Evolutionary conservation across 2,329 filamentous ascomycete genomes (phyloP).

Genomic region (Metarhizium album): DNA sequence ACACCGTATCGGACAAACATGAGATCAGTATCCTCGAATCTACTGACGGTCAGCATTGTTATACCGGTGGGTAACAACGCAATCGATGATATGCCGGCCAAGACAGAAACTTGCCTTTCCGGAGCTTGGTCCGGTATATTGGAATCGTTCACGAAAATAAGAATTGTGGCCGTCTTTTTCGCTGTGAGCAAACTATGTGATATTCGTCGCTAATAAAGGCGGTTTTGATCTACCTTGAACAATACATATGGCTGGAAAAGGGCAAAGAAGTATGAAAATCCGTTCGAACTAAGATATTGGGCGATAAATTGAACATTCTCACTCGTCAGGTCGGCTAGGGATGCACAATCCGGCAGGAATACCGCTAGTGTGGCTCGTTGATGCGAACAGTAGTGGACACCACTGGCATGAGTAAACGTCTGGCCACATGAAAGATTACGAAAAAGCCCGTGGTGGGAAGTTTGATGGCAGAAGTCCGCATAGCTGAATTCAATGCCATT

Average conservation of each 20-base stretch:
- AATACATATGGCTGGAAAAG: constrained; percentile 27
- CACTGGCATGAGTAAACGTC: constrained; percentile 9
- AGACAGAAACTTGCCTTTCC: constrained; percentile 22
- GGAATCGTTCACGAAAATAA: constrained; percentile 26
- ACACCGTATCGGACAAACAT: constrained; percentile 24
- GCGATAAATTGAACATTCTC: constrained; percentile 34
- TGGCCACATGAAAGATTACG: not conserved
- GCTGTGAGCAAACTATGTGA: constrained; percentile 12
- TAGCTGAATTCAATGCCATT: not conserved
- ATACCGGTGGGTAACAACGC: no score
- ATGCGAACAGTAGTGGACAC: constrained; percentile 23
- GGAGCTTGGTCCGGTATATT: constrained; percentile 18
- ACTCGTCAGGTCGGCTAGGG: constrained; percentile 29
- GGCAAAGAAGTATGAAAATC: constrained; percentile 29
- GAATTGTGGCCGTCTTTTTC: constrained; percentile 24
- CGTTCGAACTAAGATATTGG: constrained; percentile 19
- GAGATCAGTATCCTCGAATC: constrained; percentile 30
- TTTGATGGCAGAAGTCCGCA: not conserved
- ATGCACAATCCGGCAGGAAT: constrained; percentile 23
- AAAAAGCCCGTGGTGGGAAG: not conserved
- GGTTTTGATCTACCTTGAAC: constrained; percentile 22
- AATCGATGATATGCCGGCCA: not conserved
- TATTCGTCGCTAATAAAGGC: not conserved
- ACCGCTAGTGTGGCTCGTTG: constrained; percentile 16
- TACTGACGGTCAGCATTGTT: constrained; percentile 8